These are phyloP conservation scores for Pinus tabuliformis DNA, from an alignment of 75 land plant species.

Conservation along the genomic window DNA sequence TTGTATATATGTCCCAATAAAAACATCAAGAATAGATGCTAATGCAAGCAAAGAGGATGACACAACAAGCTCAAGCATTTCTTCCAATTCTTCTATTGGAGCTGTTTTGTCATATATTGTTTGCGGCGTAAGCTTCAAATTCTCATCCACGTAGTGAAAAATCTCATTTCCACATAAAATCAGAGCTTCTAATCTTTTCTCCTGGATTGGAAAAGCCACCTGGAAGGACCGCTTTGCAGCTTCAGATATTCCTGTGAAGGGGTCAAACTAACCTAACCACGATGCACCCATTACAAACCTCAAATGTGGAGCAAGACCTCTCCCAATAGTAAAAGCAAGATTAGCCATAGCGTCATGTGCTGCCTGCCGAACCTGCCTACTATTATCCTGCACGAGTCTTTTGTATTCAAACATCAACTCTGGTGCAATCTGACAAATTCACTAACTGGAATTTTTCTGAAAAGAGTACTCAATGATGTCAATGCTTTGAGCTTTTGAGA, in stretches of 20 bases:
- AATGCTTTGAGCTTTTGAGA: slow-evolving; percentile 81
- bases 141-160: too few relatives aligned
- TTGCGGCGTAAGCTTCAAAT: too few relatives aligned
- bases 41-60: too few relatives aligned
- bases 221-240: slow-evolving; percentile 87
- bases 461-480: slow-evolving; percentile 48
- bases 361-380: slow-evolving; percentile 82
- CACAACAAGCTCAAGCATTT: too few relatives aligned
- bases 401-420: slow-evolving; percentile 98
- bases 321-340: slow-evolving; percentile 63
- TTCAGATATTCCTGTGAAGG: slow-evolving; percentile 78
- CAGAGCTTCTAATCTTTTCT: too few relatives aligned
- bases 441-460: slow-evolving; percentile 56
- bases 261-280: slow-evolving; percentile 98
- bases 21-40: too few relatives aligned
- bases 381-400: slow-evolving; percentile 77
- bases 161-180: too few relatives aligned
- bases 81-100: too few relatives aligned
- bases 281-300: slow-evolving; percentile 92
- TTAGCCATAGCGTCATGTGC: slow-evolving; percentile 83
- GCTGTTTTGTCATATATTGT: too few relatives aligned
- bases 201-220: too few relatives aligned
- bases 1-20: too few relatives aligned
- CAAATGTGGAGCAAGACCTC: slow-evolving; percentile 90
- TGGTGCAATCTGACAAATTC: slow-evolving; percentile 65